Percentiles rank a stretch among this genome's conserved stretches.
Evolutionary conservation across 1,284 basidiomycete species (phyloP).

Genomic region (Melanopsichium pennsylvanicum): DNA sequence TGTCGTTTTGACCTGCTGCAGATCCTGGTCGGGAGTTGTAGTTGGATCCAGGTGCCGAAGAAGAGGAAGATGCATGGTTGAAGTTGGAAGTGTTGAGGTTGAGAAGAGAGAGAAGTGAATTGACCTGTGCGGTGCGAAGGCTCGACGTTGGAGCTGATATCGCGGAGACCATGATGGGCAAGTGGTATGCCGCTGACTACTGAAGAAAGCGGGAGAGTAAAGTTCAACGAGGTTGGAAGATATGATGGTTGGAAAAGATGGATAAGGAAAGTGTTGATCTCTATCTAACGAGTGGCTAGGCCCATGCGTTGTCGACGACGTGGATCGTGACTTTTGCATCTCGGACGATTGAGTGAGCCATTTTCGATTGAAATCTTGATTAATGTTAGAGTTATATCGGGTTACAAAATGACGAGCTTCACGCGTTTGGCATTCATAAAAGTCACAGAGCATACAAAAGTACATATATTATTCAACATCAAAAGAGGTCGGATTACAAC

Average conservation of each 20-base stretch:
- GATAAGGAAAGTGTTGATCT: neutral
- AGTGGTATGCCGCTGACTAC: too few relatives aligned
- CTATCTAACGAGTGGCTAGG: too few relatives aligned
- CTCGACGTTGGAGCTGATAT: conserved; percentile 30
- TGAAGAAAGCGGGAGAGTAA: too few relatives aligned
- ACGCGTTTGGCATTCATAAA: too few relatives aligned
- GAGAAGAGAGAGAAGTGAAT: conserved; percentile 59
- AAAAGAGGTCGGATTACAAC: too few relatives aligned
- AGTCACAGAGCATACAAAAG: too few relatives aligned
- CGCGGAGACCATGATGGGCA: conserved; percentile 24
- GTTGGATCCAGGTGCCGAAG: conserved; percentile 31
- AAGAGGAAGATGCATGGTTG: conserved; percentile 38
- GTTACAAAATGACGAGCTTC: too few relatives aligned
- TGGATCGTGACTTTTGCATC: neutral
- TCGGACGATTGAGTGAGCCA: conserved; percentile 1
- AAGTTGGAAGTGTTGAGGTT: conserved; percentile 60
- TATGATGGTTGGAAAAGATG: neutral
- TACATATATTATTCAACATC: too few relatives aligned
- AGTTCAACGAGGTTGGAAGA: too few relatives aligned
- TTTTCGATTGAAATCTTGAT: too few relatives aligned
- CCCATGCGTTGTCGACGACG: conserved; percentile 1
- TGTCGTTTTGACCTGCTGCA: conserved; percentile 29
- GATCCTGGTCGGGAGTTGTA: conserved; percentile 40
- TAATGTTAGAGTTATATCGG: neutral
- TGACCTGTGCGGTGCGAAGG: conserved; percentile 56